These are phyloP conservation scores for Phlebopus sp. DNA, from an alignment of 1,284 basidiomycete genomes.

Conservation along the genomic window DNA sequence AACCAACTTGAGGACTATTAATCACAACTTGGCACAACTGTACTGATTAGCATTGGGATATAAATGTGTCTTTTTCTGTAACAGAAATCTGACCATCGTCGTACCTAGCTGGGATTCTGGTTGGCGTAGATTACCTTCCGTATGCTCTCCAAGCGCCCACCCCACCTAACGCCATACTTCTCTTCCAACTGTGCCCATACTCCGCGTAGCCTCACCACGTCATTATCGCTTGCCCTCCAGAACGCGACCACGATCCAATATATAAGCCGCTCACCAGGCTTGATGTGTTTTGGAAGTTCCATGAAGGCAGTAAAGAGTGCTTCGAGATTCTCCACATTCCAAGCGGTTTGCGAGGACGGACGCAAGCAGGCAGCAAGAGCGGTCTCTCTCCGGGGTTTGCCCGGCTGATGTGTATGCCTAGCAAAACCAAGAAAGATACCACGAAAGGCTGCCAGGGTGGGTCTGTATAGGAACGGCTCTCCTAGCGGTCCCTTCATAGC, in stretches of 20 bases:
- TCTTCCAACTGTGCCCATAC: constrained; percentile 55
- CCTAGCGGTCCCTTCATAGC: constrained; percentile 26
- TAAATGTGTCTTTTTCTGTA: constrained; percentile 8
- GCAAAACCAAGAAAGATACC: constrained; percentile 77
- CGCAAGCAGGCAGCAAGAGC: constrained; percentile 4
- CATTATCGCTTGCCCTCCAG: constrained; percentile 50
- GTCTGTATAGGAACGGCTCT: constrained; percentile 36
- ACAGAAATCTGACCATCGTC: not conserved
- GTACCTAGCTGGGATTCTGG: constrained; percentile 5
- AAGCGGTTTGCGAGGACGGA: constrained; percentile 28
- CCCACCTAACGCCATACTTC: constrained; percentile 47
- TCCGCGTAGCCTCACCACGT: constrained; percentile 44
- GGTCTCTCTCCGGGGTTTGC: not conserved
- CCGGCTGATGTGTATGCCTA: constrained; percentile 44
- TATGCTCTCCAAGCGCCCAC: constrained; percentile 48
- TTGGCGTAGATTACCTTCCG: constrained; percentile 33
- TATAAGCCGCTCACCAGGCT: constrained; percentile 45
- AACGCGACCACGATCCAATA: constrained; percentile 69
- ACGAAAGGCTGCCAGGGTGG: constrained; percentile 58
- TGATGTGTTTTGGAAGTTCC: constrained; percentile 40
- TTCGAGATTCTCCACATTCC: constrained; percentile 56
- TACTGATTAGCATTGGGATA: constrained; percentile 11
- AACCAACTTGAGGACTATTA: constrained; percentile 2
- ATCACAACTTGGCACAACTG: constrained; percentile 10
- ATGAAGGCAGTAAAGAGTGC: constrained; percentile 60